Evolutionary conservation across 164 flowering plant genomes (phyloP).

Genomic region (Vitis rupestris): DNA sequence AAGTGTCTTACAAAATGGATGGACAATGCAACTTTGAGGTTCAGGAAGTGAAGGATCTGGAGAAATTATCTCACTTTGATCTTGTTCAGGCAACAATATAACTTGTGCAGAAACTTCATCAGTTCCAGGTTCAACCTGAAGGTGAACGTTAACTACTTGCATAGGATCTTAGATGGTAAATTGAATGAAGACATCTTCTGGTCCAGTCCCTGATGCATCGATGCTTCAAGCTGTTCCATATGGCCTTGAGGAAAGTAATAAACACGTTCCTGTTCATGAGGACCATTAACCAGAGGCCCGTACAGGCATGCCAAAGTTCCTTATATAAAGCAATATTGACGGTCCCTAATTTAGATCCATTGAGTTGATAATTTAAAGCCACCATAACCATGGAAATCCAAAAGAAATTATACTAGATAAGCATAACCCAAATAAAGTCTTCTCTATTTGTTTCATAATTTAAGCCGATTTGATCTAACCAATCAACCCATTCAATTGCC

Average conservation of each 20-base stretch:
- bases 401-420: no score
- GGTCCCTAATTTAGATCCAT: no score
- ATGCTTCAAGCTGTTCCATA: conserved; percentile 10
- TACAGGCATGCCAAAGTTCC: conserved; percentile 12
- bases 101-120: conserved; percentile 26
- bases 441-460: no score
- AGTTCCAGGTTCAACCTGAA: conserved; percentile 14
- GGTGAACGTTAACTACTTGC: background rate
- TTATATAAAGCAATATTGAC: background rate
- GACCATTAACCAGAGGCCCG: conserved; percentile 9
- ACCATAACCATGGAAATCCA: no score
- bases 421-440: no score
- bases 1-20: conserved; percentile 21
- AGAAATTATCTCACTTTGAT: conserved; percentile 10
- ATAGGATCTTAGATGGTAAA: conserved; percentile 3
- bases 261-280: conserved; percentile 9
- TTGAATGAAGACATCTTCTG: background rate
- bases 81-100: conserved; percentile 14
- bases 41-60: conserved; percentile 16
- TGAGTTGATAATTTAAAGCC: no score
- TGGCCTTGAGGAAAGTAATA: conserved; percentile 15
- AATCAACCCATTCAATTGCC: no score
- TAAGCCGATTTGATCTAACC: no score
- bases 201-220: background rate
- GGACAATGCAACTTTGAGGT: conserved; percentile 15